Evolutionary conservation across 2,329 filamentous ascomycete species (phyloP).

Genomic region (Balansia obtecta): DNA sequence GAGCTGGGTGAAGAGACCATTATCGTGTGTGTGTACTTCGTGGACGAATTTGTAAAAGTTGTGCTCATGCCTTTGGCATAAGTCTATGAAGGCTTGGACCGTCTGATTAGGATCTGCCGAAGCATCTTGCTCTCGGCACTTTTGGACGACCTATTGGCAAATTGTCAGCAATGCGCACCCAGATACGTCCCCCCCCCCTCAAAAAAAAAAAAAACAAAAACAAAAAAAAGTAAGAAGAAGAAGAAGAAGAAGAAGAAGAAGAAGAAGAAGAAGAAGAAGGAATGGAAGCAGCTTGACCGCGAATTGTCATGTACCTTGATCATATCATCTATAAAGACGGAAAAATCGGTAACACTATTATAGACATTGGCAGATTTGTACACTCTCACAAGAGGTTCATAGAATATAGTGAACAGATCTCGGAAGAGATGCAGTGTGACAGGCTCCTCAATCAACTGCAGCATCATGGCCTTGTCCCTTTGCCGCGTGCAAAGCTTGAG

Average conservation of each 20-base stretch:
- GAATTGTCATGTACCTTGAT: constrained; percentile 47
- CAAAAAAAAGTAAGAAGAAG: too few species aligned
- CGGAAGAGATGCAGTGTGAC: constrained; percentile 94
- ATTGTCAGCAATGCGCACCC: not conserved
- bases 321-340: constrained; percentile 82
- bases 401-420: constrained; percentile 96
- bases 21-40: constrained; percentile 93
- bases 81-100: constrained; percentile 93
- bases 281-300: too few species aligned
- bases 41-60: constrained; percentile 99
- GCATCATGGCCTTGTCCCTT: constrained; percentile 95
- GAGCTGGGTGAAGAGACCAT: constrained; percentile 86
- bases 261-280: too few species aligned
- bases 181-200: too few species aligned
- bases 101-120: constrained; percentile 96
- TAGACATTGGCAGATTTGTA: constrained; percentile 99
- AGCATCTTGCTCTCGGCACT: constrained; percentile 61
- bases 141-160: constrained; percentile 44
- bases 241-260: too few species aligned
- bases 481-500: constrained; percentile 85
- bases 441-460: constrained; percentile 86
- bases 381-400: constrained; percentile 89
- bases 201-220: too few species aligned
- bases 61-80: constrained; percentile 87
- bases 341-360: constrained; percentile 93